Evolutionary conservation across 768 basidiomycete species (phyloP).

Genomic region (Suillus spraguei): DNA sequence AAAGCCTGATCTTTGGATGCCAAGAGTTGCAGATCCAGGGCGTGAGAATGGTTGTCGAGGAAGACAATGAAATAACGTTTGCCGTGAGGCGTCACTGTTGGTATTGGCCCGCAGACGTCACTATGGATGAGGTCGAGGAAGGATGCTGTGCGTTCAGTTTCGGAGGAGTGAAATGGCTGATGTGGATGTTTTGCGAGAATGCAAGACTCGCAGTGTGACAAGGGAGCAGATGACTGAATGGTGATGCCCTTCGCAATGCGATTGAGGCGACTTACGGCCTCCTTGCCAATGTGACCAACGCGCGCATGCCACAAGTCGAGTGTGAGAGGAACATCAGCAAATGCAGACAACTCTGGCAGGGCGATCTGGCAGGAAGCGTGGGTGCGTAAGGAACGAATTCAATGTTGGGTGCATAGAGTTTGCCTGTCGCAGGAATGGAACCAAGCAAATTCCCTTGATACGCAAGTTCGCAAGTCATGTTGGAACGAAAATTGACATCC

Average conservation of each 20-base stretch:
- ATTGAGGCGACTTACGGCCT: not conserved
- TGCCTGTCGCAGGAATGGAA: accelerated
- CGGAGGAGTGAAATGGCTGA: not conserved
- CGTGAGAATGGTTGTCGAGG: conserved; percentile 13
- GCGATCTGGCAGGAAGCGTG: too few relatives aligned
- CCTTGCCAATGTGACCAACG: not conserved
- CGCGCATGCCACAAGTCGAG: not conserved
- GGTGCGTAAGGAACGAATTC: not conserved
- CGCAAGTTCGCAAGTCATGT: not conserved
- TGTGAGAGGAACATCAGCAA: not conserved
- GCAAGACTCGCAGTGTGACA: not conserved
- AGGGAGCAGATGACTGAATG: accelerated
- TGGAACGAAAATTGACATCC: not conserved
- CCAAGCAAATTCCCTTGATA: not conserved
- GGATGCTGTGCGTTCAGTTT: not conserved
- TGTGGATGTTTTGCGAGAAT: not conserved
- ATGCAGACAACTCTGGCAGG: not conserved
- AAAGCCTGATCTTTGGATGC: not conserved
- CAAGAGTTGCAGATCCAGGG: conserved; percentile 15
- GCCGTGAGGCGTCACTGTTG: conserved; percentile 9
- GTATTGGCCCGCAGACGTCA: too few relatives aligned
- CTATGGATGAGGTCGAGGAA: too few relatives aligned
- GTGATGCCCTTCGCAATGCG: not conserved
- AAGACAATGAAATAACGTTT: conserved; percentile 17
- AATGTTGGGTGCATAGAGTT: not conserved